These are phyloP conservation scores for Plectranthus barbatus DNA, from an alignment of 257 asterid genomes.

Conservation along the genomic window DNA sequence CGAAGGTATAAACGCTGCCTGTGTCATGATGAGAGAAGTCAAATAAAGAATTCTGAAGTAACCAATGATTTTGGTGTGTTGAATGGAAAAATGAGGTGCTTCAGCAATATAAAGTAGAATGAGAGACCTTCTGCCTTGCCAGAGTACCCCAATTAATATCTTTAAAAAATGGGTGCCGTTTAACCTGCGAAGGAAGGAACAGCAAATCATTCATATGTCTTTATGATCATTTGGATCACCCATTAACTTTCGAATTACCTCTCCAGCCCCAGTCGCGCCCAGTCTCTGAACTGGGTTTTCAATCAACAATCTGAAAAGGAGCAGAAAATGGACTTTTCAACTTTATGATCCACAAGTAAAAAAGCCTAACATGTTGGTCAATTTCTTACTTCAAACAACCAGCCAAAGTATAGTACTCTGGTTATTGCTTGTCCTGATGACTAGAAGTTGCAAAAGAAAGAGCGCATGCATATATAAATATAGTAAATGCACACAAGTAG, in stretches of 20 bases:
- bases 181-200: slow-evolving; percentile 49
- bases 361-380: background rate
- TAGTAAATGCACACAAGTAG: background rate
- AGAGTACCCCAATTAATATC: slow-evolving; percentile 86
- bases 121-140: slow-evolving; percentile 80
- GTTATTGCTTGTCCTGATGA: background rate
- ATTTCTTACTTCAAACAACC: too few relatives aligned
- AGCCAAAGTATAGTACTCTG: too few relatives aligned
- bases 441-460: background rate
- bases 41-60: slow-evolving; percentile 6
- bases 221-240: slow-evolving; percentile 2
- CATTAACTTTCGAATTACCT: slow-evolving; percentile 37
- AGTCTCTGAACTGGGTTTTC: slow-evolving; percentile 88
- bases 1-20: slow-evolving; percentile 92
- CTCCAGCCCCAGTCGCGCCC: slow-evolving; percentile 85
- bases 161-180: slow-evolving; percentile 63
- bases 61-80: background rate
- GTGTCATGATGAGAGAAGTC: slow-evolving; percentile 17
- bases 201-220: background rate
- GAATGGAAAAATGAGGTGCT: background rate
- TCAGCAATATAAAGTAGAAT: background rate
- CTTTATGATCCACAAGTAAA: background rate
- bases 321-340: slow-evolving; percentile 8
- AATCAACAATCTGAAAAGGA: slow-evolving; percentile 55
- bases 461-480: background rate